Percentiles rank a stretch among this genome's conserved stretches.
phyloP scores from a whole-genome alignment of 768 basidiomycete genomes.

The Mrakia gelida region DNA sequence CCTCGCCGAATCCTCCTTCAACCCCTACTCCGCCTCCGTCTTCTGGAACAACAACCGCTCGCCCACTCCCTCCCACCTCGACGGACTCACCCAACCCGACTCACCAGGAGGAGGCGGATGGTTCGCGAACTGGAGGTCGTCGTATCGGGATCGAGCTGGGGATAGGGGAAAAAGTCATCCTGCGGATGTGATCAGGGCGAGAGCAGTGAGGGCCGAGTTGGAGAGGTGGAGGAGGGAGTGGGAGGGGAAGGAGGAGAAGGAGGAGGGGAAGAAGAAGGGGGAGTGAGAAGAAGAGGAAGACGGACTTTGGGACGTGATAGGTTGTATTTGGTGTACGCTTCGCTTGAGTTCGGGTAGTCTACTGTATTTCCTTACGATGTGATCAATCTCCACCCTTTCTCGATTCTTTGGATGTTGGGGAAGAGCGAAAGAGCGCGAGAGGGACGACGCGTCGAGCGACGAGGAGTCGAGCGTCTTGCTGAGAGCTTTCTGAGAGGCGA shows the following conservation, averaged over 20 bases:
- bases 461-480: no score
- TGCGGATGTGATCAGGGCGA: not conserved
- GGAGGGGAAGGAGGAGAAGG: not conserved
- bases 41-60: not conserved
- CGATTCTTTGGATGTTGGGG: not conserved
- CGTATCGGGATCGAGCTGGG: not conserved
- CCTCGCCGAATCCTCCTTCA: constrained; percentile 5
- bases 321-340: no score
- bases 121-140: not conserved
- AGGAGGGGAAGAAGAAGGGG: not conserved
- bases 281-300: not conserved
- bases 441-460: no score
- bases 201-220: not conserved
- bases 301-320: not conserved
- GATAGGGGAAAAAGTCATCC: not conserved
- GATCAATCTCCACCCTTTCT: not conserved
- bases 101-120: not conserved
- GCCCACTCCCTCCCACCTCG: not conserved
- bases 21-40: not conserved
- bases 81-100: not conserved
- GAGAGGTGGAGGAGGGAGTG: constrained; percentile 10
- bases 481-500: no score
- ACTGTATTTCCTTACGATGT: not conserved
- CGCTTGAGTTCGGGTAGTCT: no score
- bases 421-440: no score